Evolutionary conservation across 495 filamentous ascomycete species (phyloP).

Genomic region (Alectoria sarmentosa): DNA sequence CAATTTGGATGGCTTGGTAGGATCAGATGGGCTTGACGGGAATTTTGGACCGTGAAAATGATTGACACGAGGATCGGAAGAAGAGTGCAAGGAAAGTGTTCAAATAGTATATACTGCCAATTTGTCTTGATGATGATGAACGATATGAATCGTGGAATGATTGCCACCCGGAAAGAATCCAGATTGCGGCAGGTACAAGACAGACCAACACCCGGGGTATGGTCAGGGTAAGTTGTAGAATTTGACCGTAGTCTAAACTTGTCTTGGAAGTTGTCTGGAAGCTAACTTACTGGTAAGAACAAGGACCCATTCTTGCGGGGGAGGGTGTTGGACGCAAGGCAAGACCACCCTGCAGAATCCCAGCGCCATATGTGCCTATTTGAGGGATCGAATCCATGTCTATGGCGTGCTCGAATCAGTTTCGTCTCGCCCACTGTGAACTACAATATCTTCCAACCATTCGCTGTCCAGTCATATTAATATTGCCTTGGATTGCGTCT

Average conservation of each 20-base stretch:
- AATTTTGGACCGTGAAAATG: constrained; percentile 15
- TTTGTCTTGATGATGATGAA: neutral
- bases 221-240: too few relatives aligned
- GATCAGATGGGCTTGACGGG: constrained; percentile 25
- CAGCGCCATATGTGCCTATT: neutral
- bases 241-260: neutral
- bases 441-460: neutral
- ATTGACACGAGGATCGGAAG: neutral
- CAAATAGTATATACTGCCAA: neutral
- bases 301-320: too few relatives aligned
- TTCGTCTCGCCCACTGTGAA: neutral
- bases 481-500: neutral
- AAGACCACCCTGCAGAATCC: constrained; percentile 6
- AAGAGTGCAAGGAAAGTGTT: neutral
- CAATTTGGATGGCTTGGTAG: constrained; percentile 21
- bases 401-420: neutral
- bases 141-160: neutral
- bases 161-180: neutral
- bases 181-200: neutral
- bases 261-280: too few relatives aligned
- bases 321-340: constrained; percentile 11
- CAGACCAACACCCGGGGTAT: neutral
- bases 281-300: too few relatives aligned
- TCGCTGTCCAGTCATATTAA: neutral
- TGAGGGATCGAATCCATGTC: neutral